These are phyloP conservation scores for Cystobasidium onofrii DNA, from an alignment of 768 basidiomycete species.

Conservation along the genomic window DNA sequence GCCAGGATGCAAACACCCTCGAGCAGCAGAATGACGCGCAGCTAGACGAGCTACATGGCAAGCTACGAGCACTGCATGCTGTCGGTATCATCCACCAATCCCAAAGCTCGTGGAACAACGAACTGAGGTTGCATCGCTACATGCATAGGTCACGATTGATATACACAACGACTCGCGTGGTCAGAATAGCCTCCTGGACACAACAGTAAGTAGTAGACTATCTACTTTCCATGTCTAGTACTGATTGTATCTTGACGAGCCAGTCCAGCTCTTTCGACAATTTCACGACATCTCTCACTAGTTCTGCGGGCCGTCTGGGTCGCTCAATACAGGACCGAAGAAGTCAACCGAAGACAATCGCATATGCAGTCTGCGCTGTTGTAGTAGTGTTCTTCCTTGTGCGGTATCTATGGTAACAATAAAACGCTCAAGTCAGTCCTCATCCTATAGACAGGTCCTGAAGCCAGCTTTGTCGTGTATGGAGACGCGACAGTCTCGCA, in stretches of 20 bases:
- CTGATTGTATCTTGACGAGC: not conserved
- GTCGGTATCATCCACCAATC: slow-evolving; percentile 32
- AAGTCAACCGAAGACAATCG: not conserved
- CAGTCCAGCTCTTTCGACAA: slow-evolving; percentile 30
- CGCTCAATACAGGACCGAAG: not conserved
- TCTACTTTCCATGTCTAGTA: not conserved
- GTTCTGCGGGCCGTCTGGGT: slow-evolving; percentile 9
- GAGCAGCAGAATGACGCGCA: slow-evolving; percentile 43
- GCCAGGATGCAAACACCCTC: slow-evolving; percentile 32
- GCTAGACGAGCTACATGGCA: slow-evolving; percentile 40
- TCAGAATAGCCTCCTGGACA: slow-evolving; percentile 44
- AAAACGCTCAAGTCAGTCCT: too few species aligned
- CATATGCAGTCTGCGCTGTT: slow-evolving; percentile 18
- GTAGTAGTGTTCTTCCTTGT: slow-evolving; percentile 24
- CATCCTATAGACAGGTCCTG: too few species aligned
- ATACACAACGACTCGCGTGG: slow-evolving; percentile 40
- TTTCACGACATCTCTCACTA: slow-evolving; percentile 30
- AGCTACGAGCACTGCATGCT: slow-evolving; percentile 40
- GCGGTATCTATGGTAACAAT: slow-evolving; percentile 24
- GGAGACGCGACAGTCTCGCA: not conserved
- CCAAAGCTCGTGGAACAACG: too few species aligned
- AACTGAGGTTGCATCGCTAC: not conserved
- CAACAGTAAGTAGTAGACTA: slow-evolving; percentile 40
- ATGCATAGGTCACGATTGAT: slow-evolving; percentile 40
- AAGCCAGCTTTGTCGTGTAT: too few species aligned